Evolutionary conservation across 352 stramenopile species (phyloP).

Genomic region (Globisporangium nodosum): DNA sequence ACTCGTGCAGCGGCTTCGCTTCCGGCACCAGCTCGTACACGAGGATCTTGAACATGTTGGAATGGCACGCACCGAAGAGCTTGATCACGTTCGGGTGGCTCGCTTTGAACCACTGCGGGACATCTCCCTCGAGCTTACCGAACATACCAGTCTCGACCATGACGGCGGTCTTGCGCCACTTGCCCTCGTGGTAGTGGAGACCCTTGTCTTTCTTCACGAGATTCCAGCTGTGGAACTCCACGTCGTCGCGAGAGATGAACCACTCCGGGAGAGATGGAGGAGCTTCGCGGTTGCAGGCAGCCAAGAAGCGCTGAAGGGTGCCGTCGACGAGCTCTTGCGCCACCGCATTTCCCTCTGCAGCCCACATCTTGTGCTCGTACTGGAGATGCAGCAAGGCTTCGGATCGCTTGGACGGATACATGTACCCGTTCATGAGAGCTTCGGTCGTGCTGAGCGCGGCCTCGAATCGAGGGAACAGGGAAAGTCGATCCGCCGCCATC

Average conservation of each 20-base stretch:
- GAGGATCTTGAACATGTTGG: background rate
- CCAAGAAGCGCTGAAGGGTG: background rate
- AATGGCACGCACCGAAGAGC: slow-evolving; percentile 3
- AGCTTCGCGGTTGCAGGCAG: background rate
- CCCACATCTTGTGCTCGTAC: background rate
- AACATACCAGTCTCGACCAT: background rate
- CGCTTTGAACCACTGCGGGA: background rate
- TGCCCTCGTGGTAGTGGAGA: background rate
- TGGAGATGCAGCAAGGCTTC: background rate
- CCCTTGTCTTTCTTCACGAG: background rate
- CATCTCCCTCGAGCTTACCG: background rate
- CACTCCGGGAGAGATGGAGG: background rate
- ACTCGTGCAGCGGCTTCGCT: background rate
- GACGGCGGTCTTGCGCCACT: background rate
- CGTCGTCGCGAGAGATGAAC: slow-evolving; percentile 1
- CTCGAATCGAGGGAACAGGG: background rate
- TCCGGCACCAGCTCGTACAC: background rate
- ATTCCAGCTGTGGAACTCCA: slow-evolving; percentile 5
- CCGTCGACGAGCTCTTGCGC: background rate
- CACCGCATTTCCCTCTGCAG: background rate
- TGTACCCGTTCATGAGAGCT: background rate
- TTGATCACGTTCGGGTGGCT: slow-evolving; percentile 6
- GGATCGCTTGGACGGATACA: background rate
- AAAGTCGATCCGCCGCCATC: background rate
- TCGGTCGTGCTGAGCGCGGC: background rate